These are phyloP conservation scores for Mycothermus thermophilus DNA, from an alignment of 495 filamentous ascomycete species.

Conservation along the genomic window DNA sequence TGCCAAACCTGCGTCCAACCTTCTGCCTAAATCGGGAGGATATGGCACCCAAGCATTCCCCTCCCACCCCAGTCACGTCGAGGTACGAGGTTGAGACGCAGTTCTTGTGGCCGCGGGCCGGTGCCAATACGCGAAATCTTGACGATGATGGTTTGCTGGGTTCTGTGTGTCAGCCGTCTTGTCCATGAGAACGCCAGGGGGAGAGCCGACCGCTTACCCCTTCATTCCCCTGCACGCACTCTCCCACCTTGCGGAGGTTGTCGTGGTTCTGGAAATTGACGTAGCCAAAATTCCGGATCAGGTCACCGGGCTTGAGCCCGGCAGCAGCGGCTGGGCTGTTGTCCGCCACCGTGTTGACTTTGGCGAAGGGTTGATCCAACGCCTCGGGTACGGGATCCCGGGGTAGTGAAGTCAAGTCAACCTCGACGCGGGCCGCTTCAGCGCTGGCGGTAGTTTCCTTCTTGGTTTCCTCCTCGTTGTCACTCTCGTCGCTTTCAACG, in stretches of 20 bases:
- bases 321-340: constrained; percentile 74
- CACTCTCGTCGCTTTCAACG: constrained; percentile 30
- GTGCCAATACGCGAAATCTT: constrained; percentile 46
- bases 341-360: constrained; percentile 66
- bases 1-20: too few species aligned
- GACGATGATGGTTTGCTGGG: constrained; percentile 53
- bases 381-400: constrained; percentile 26
- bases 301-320: constrained; percentile 72
- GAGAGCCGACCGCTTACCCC: constrained; percentile 47
- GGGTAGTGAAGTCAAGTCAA: constrained; percentile 11
- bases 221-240: constrained; percentile 77
- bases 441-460: not conserved
- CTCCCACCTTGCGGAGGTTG: constrained; percentile 65
- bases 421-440: not conserved
- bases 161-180: constrained; percentile 6
- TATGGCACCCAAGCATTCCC: constrained; percentile 77
- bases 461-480: constrained; percentile 10
- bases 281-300: constrained; percentile 68
- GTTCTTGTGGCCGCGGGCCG: constrained; percentile 34
- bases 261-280: constrained; percentile 76
- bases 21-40: too few species aligned
- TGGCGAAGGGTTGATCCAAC: constrained; percentile 68
- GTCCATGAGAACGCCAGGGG: not conserved
- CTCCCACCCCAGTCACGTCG: constrained; percentile 74
- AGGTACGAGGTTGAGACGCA: constrained; percentile 59